Conservation (phyloP, 2,329 filamentous ascomycete species). For the Verticillium isaacii region DNA sequence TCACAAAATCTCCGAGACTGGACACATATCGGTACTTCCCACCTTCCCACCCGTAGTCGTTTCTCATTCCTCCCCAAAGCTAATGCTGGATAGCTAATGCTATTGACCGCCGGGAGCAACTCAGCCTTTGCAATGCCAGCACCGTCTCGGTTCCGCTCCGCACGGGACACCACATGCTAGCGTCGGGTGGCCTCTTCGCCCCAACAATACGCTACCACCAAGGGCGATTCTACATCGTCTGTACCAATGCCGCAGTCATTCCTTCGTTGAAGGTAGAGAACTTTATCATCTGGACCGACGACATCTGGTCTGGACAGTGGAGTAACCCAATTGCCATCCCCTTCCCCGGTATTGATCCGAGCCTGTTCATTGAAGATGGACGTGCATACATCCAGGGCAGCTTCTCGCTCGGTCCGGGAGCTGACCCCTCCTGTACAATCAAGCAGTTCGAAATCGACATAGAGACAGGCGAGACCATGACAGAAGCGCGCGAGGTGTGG, state of each 20-base stretch:
- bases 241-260: slow-evolving; percentile 13
- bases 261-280: slow-evolving; percentile 6
- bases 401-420: slow-evolving; percentile 6
- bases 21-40: slow-evolving; percentile 18
- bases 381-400: slow-evolving; percentile 24
- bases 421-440: slow-evolving; percentile 8
- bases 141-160: no score
- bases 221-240: slow-evolving; percentile 19
- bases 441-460: slow-evolving; percentile 14
- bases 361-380: slow-evolving; percentile 38
- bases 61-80: background rate
- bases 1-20: slow-evolving; percentile 25
- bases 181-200: slow-evolving; percentile 14
- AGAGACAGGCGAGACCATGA: slow-evolving; percentile 13
- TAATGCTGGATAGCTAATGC: background rate
- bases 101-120: background rate
- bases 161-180: background rate
- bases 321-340: slow-evolving; percentile 26
- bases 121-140: background rate
- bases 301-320: slow-evolving; percentile 18
- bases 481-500: slow-evolving; percentile 19
- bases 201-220: slow-evolving; percentile 17
- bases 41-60: background rate
- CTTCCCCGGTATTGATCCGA: slow-evolving; percentile 37
- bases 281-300: slow-evolving; percentile 14